Evolutionary conservation across 179 eudicot genomes (phyloP).

Genomic region (Silene vulgaris): DNA sequence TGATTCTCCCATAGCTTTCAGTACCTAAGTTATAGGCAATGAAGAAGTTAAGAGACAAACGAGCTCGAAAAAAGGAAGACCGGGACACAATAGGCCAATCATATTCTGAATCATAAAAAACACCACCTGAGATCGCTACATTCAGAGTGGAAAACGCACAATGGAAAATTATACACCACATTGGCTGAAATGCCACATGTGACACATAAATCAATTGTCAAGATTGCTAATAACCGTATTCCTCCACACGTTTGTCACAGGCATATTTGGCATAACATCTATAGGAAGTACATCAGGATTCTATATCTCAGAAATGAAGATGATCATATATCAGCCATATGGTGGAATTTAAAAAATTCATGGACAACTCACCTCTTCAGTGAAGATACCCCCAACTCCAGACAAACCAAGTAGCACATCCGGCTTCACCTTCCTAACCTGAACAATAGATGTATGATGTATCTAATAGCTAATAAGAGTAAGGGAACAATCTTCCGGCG

Average conservation of each 20-base stretch:
- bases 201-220: background rate
- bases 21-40: slow-evolving; percentile 46
- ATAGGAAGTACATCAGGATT: background rate
- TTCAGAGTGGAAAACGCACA: background rate
- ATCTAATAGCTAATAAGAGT: background rate
- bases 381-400: slow-evolving; percentile 94
- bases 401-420: slow-evolving; percentile 98
- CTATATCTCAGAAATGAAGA: background rate
- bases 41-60: slow-evolving; percentile 1
- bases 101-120: background rate
- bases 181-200: background rate
- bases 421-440: slow-evolving; percentile 94
- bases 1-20: slow-evolving; percentile 88
- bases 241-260: slow-evolving; percentile 8
- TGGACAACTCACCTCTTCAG: slow-evolving; percentile 59
- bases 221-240: background rate
- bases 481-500: background rate
- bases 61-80: background rate
- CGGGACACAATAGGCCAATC: background rate
- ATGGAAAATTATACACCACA: background rate
- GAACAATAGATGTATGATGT: slow-evolving; percentile 26
- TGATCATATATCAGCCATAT: background rate
- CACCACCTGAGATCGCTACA: background rate
- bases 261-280: background rate
- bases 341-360: slow-evolving; percentile 7